These are phyloP conservation scores for Paraconiothyrium sp. DNA, from an alignment of 2,329 filamentous ascomycete genomes.

Conservation along the genomic window DNA sequence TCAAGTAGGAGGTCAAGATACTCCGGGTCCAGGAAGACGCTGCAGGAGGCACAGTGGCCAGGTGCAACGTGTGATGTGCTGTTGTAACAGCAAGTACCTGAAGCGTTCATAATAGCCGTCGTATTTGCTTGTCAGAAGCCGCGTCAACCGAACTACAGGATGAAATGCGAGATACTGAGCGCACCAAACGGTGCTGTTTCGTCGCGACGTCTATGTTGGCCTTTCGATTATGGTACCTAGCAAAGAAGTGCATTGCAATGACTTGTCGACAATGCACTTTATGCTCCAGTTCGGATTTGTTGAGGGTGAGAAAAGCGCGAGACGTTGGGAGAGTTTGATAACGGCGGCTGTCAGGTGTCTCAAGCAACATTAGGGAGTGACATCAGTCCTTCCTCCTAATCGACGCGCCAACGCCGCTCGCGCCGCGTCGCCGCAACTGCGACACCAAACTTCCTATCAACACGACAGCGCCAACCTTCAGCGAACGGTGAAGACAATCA, in stretches of 20 bases:
- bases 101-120: neutral
- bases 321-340: neutral
- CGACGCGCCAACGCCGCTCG: constrained; percentile 5
- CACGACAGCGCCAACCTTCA: constrained; percentile 13
- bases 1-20: constrained; percentile 8
- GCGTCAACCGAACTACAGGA: neutral
- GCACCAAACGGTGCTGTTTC: neutral
- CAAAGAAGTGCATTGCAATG: neutral
- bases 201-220: too few species aligned
- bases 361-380: neutral
- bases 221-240: neutral
- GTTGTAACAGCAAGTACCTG: neutral
- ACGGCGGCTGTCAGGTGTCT: too few species aligned
- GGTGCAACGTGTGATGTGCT: neutral
- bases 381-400: constrained; percentile 7
- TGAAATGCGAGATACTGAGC: neutral
- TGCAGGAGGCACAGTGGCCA: neutral
- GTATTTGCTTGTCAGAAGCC: neutral
- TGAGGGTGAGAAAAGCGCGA: neutral
- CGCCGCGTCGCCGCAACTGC: constrained; percentile 6
- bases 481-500: constrained; percentile 8
- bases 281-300: neutral
- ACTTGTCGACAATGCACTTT: neutral
- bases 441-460: constrained; percentile 20
- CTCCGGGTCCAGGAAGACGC: neutral